Base-by-base conservation (phyloP, 1,139 yeast species). In the Geotrichum aggregatum region DNA sequence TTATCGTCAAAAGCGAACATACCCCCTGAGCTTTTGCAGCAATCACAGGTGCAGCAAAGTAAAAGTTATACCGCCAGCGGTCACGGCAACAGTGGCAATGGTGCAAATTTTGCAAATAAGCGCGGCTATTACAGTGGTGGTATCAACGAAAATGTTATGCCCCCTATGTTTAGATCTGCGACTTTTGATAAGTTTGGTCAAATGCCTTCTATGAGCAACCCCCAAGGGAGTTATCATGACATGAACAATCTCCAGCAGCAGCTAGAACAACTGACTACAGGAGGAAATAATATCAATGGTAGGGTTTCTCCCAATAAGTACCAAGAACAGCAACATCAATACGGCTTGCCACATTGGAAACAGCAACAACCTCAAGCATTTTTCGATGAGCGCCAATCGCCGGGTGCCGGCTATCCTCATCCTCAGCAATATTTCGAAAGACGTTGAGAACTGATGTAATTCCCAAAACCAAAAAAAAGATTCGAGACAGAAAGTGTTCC, bases 381-480 rank as follows among this genome's bases (percentile, higher is more conserved):
- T n/a, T n/a, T n/a, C n/a, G n/a, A n/a, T n/a, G n/a, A n/a, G n/a
- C n/a, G n/a, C n/a, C n/a, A 26, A 50, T 35, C 50, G 14, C 50
- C 47, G 3, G 47, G 50, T 3, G 31, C 30, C 24, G 40, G 49
- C 24, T 26, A 30, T 18, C 36, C 31, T 16, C 47, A 38, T 21
- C 43, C 44, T 11, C 51, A 43, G 34, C 54, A 47, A 33, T 50
- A 49, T 35, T 49, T 34, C 39, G 49, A 48, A 47, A 48, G 35
- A 40, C 54, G 46, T 36, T 52, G 44, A 43, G n/a, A n/a, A n/a
- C n/a, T n/a, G n/a, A n/a, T n/a, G n/a, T n/a, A n/a, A n/a, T n/a
- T n/a, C n/a, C n/a, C n/a, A n/a, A n/a, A n/a, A n/a, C n/a, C n/a
- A n/a, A n/a, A n/a, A n/a, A n/a, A n/a, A n/a, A n/a, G n/a, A n/a